A percentile compares a stretch with the other conserved stretches of the same genome.
phyloP scores from a whole-genome alignment of 2,329 filamentous ascomycete species.

The Ceratocystis smalleyi region DNA sequence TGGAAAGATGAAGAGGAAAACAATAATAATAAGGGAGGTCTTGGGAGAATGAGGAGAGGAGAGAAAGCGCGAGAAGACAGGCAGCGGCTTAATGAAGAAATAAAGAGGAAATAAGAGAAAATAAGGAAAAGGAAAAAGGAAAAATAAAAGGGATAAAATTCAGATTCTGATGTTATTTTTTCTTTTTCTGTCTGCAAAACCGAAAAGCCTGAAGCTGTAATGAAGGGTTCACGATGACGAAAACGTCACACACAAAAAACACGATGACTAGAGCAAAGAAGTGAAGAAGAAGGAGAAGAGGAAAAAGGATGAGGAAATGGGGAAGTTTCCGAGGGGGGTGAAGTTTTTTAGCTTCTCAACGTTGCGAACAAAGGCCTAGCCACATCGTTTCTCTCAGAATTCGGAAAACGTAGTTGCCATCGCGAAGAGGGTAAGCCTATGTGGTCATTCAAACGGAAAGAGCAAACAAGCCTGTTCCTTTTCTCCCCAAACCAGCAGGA shows the following conservation, averaged over 20 bases:
- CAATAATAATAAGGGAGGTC: neutral
- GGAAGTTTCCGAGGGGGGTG: no score
- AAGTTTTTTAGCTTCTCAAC: no score
- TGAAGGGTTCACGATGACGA: neutral
- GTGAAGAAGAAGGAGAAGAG: neutral
- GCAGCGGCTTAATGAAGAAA: neutral
- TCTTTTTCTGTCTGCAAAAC: neutral
- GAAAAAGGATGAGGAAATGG: neutral
- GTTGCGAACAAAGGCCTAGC: no score
- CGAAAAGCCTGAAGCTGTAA: no score
- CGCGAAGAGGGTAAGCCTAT: no score
- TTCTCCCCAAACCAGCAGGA: no score
- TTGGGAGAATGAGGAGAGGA: neutral
- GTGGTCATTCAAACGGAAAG: no score
- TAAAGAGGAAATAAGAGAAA: neutral
- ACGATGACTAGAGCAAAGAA: no score
- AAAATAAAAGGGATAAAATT: neutral
- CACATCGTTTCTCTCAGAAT: no score
- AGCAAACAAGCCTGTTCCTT: no score
- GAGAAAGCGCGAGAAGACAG: neutral
- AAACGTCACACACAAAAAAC: neutral
- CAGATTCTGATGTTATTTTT: neutral
- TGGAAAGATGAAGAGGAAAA: neutral
- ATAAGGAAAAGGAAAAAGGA: neutral
- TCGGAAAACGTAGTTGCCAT: no score